Conservation (phyloP, 306 rosid genomes). For the Vigna nakashimae region DNA sequence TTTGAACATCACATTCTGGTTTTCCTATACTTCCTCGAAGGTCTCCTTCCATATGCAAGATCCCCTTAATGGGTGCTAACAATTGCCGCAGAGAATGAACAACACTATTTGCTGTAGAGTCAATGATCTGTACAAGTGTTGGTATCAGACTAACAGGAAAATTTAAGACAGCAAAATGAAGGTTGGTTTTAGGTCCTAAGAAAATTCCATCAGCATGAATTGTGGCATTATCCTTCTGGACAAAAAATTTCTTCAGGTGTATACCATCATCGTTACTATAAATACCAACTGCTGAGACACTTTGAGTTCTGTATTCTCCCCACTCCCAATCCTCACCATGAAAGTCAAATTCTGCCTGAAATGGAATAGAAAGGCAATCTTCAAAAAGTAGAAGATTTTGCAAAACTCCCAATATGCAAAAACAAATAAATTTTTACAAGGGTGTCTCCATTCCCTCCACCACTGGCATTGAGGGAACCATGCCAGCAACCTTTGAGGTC, state of each 20-base stretch:
- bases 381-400: constrained; percentile 43
- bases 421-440: constrained; percentile 59
- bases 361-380: constrained; percentile 41
- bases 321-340: constrained; percentile 98
- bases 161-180: constrained; percentile 92
- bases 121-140: constrained; percentile 77
- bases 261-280: constrained; percentile 84
- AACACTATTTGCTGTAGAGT: constrained; percentile 76
- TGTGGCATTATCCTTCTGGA: constrained; percentile 93
- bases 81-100: constrained; percentile 75
- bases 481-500: constrained; percentile 89
- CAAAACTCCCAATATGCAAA: constrained; percentile 40
- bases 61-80: constrained; percentile 81
- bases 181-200: constrained; percentile 85
- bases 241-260: constrained; percentile 70
- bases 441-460: constrained; percentile 98
- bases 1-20: constrained; percentile 97
- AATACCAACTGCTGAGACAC: constrained; percentile 80
- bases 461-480: constrained; percentile 95
- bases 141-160: constrained; percentile 93
- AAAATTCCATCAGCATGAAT: constrained; percentile 95
- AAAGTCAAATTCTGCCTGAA: constrained; percentile 91
- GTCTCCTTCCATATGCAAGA: constrained; percentile 99
- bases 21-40: constrained; percentile 88
- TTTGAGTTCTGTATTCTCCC: constrained; percentile 92